Conservation (phyloP, 495 filamentous ascomycete genomes). For the Aspergillus baeticus region DNA sequence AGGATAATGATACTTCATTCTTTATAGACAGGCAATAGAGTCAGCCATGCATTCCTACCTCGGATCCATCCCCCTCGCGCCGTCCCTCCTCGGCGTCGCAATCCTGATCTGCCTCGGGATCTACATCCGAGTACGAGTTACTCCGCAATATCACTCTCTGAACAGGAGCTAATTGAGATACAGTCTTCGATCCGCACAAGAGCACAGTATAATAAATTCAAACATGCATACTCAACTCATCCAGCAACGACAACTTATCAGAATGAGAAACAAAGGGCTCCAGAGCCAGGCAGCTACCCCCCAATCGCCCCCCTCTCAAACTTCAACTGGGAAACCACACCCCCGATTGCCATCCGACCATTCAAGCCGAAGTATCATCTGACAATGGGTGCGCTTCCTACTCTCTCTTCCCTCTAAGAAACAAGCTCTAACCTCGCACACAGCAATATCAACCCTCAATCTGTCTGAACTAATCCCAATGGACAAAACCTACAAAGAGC, state of each 20-base stretch:
- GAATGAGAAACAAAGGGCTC: neutral
- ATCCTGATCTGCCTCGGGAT: slow-evolving; percentile 4
- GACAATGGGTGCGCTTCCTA: slow-evolving; percentile 60
- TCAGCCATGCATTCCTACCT: slow-evolving; percentile 1
- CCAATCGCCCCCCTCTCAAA: slow-evolving; percentile 51
- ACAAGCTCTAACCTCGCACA: neutral
- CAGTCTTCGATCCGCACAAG: neutral
- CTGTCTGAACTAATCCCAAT: slow-evolving; percentile 61
- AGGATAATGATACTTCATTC: neutral
- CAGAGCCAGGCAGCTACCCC: slow-evolving; percentile 16
- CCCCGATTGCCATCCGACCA: slow-evolving; percentile 60
- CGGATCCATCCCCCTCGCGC: neutral
- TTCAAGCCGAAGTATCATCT: slow-evolving; percentile 73
- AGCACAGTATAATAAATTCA: neutral
- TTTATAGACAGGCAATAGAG: neutral
- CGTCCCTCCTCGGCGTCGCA: neutral
- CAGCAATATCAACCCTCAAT: slow-evolving; percentile 45
- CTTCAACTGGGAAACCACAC: slow-evolving; percentile 61
- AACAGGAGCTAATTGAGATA: neutral
- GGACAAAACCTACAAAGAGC: slow-evolving; percentile 58
- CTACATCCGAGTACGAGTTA: slow-evolving; percentile 17
- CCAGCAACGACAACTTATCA: neutral
- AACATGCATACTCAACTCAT: neutral
- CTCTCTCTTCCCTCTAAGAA: neutral
- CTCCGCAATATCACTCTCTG: neutral